Evolutionary conservation across 2,329 filamentous ascomycete genomes (phyloP), one percentile per base, ranked within the genome.

Genomic region (Venturia aucupariae): DNA sequence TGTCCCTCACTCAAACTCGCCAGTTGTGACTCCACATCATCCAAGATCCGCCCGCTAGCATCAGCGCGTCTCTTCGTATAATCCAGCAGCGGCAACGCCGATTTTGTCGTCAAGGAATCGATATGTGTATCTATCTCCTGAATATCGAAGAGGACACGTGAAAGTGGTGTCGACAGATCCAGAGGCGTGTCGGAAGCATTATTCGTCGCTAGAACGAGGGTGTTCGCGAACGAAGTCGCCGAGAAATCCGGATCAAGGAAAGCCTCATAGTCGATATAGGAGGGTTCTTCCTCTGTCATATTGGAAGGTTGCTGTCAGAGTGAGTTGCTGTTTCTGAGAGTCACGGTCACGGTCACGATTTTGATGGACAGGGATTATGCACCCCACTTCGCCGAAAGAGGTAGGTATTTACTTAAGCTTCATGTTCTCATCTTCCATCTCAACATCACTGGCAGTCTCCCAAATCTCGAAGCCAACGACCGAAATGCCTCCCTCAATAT

Each of bases 41-140:
- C 77, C 63, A 96, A 79, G 68, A 97, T 88, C 63, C 81, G 82
- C 62, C 83, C 81, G 68, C 89, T 91, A 2, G 91, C 86, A 39
- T 85, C 82, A 17, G 86, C 89, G 74, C 94, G 90, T 54, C 84
- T 79, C 66, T 86, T 82, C 3, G 92, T 95, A 75, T 97, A 84
- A 38, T 86, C 80, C 24, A 99, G 83, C 35, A 99, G 81, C 0
- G 92, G 90, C 0, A 93, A 79, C 2, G 94, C 92, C 35, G 88
- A 90, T 67, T 89, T 87, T 2, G 92, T 94, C 6, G 93, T 95
- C 48, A 97, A 83, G 3, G 85, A 84, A 75, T 99, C 91, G 68
- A 99, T 96, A 73, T 96, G 92, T 0, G 92, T 96, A 77, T 97
- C 93, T 68, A 99, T 89, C 76, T 97, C 94, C 74, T 97, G 94